Base-by-base conservation (phyloP, 164 flowering plant genomes). In the Magnolia sinica region DNA sequence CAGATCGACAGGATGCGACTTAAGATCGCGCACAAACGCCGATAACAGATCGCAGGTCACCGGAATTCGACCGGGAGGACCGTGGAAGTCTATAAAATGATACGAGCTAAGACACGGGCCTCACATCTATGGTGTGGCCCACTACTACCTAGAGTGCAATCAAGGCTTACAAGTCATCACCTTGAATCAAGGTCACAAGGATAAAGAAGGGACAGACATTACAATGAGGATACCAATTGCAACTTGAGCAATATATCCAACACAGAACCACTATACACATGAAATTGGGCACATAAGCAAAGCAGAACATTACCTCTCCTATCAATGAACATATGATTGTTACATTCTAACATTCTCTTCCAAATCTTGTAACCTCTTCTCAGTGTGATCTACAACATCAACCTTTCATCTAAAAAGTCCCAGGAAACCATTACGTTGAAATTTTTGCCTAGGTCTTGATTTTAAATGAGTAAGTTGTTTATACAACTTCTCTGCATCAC, bases 341-440 rank as follows among this genome's bases (percentile, higher is more conserved):
- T 83, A 84, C 72, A 85, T 22, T 83, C 88, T 86, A 68, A 89
- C 84, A 80, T 87, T 85, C 70, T 87, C 89, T 75, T 91, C 91
- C 23, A 92, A 58, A 79, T 81, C 87, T 79, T 83, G 92, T 71
- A 90, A 72, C 85, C 84, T 83, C 83, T 84, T 90, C 76, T 79
- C 90, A 79, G 83, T 86, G 49, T 88, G 84, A 77, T 86, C 86
- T 18, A 83, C 85, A 74, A 81, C 77, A 80, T 87, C 84, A 81
- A 80, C 85, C 76, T 85, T 87, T 52, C 63, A 80, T 49, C 90
- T 85, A 74, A 87, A 84, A 68, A 89, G 71, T 75, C 89, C 89
- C 59, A 87, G 80, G 72, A 81, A 87, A n/a, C 86, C 83, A 71
- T 55, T 73, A 69, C 82, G 84, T 70, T 52, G 70, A 59, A 71